These are phyloP conservation scores for Candida hispaniensis DNA, from an alignment of 805 yeast genomes.

Conservation along the genomic window DNA sequence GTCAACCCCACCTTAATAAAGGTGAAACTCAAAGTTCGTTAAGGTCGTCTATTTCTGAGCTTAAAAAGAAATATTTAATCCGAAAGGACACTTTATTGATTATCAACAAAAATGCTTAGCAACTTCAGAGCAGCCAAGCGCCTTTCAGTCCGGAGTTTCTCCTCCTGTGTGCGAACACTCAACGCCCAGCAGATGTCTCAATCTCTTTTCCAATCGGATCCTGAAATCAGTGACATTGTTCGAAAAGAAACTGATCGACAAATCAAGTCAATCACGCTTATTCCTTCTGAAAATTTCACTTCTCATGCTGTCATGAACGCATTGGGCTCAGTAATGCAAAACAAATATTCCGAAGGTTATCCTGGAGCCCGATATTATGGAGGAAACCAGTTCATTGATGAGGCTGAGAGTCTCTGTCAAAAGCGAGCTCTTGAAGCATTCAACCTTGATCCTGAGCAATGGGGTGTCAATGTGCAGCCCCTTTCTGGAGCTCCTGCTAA, in stretches of 20 bases:
- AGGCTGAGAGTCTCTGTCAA: slow-evolving; percentile 83
- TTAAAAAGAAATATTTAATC: no score
- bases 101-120: no score
- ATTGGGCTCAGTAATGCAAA: slow-evolving; percentile 92
- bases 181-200: no score
- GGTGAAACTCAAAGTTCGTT: no score
- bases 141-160: no score
- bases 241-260: slow-evolving; percentile 74
- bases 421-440: slow-evolving; percentile 83
- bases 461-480: slow-evolving; percentile 98
- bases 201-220: slow-evolving; percentile 5
- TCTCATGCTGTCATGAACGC: slow-evolving; percentile 90
- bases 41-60: no score
- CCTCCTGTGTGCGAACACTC: no score
- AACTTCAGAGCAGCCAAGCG: no score
- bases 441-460: slow-evolving; percentile 57
- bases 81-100: no score
- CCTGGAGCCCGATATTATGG: slow-evolving; percentile 98
- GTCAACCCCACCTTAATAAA: no score
- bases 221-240: slow-evolving; percentile 68
- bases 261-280: slow-evolving; percentile 80
- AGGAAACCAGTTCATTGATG: slow-evolving; percentile 91
- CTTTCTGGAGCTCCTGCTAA: slow-evolving; percentile 96
- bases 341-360: slow-evolving; percentile 96
- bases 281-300: slow-evolving; percentile 94